Base-by-base conservation (phyloP, 2,329 filamentous ascomycete species). In the Didymosphaeria variabile region DNA sequence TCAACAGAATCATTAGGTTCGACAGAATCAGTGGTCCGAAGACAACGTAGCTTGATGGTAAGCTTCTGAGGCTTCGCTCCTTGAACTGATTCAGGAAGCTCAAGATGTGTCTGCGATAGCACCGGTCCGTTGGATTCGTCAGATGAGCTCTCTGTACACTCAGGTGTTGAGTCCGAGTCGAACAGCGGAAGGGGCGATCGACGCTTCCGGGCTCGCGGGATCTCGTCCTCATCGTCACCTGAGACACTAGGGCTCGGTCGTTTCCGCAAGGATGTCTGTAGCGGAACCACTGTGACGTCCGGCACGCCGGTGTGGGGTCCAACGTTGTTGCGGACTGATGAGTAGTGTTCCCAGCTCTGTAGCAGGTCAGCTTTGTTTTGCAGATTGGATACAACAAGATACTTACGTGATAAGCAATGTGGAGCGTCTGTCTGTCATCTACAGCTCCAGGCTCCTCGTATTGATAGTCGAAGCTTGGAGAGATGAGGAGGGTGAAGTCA, bases 321-420 rank as follows among this genome's bases (percentile, higher is more conserved):
- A 63, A 85, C 76, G 49, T 86, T 76, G 68, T 87, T 87, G 58
- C 88, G 84, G 65, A 91, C 86, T 0, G 88, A 90, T 5, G 87
- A 90, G 76, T 89, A 90, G 72, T 90, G 88, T 70, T 90, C 84
- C 80, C 86, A 90, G 49, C 79, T 82, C 85, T 89, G 71, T 36
- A 66, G 57, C 49, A 34, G 45, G 60, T 75, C 55, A 76, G 71
- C 56, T 61, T 50, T n/a, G 44, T 5, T 45, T 45, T 21, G 36
- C 31, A 32, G 36, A 46, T 15, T 29, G 34, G 21, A 13, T 6
- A 13, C 15, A n/a, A 34, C 31, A 31, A 31, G 10, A 29, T 3
- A 80, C 85, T 79, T 82, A 88, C 87, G 68, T 89, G 86, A 67
- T 86, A 88, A n/a, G 87, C 87, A 73, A 89, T 84, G 75, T 90